These are phyloP conservation scores for Clarireedia paspali DNA, from an alignment of 2,329 filamentous ascomycete species.

Conservation along the genomic window DNA sequence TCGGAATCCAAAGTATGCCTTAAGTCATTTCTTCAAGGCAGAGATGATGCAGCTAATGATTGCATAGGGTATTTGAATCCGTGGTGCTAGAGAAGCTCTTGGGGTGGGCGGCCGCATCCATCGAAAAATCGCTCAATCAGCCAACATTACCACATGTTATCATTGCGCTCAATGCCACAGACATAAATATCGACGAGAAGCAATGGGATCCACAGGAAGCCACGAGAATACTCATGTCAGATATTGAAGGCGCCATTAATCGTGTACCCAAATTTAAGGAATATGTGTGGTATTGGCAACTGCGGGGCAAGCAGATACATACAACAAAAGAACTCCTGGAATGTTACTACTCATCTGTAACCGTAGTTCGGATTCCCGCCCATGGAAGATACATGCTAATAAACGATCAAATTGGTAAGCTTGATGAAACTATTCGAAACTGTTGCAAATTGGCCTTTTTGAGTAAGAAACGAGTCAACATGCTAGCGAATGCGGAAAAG, in stretches of 20 bases:
- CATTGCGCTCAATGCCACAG: slow-evolving; percentile 42
- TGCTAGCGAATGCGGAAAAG: slow-evolving; percentile 39
- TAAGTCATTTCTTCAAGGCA: not conserved
- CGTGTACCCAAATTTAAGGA: slow-evolving; percentile 27
- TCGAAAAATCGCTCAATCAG: slow-evolving; percentile 48
- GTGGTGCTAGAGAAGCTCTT: slow-evolving; percentile 36
- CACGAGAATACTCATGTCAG: slow-evolving; percentile 11
- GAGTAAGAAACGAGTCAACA: slow-evolving; percentile 37
- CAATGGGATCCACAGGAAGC: slow-evolving; percentile 36
- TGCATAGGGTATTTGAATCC: slow-evolving; percentile 33
- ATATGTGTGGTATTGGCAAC: slow-evolving; percentile 36
- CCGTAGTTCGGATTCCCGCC: slow-evolving; percentile 40
- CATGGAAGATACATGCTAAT: slow-evolving; percentile 39
- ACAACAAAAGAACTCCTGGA: slow-evolving; percentile 39
- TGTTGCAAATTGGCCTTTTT: slow-evolving; percentile 35
- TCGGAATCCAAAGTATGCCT: slow-evolving; percentile 31
- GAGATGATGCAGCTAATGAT: not conserved
- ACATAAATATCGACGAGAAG: slow-evolving; percentile 31
- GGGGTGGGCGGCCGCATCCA: slow-evolving; percentile 41
- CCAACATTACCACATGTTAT: slow-evolving; percentile 47
- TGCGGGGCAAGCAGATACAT: slow-evolving; percentile 34
- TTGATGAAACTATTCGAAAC: slow-evolving; percentile 36
- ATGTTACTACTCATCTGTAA: slow-evolving; percentile 43
- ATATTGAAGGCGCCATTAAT: slow-evolving; percentile 2
- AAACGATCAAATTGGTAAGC: slow-evolving; percentile 38